Conservation (phyloP, 2,329 filamentous ascomycete species). For the Amylocarpus encephaloides region DNA sequence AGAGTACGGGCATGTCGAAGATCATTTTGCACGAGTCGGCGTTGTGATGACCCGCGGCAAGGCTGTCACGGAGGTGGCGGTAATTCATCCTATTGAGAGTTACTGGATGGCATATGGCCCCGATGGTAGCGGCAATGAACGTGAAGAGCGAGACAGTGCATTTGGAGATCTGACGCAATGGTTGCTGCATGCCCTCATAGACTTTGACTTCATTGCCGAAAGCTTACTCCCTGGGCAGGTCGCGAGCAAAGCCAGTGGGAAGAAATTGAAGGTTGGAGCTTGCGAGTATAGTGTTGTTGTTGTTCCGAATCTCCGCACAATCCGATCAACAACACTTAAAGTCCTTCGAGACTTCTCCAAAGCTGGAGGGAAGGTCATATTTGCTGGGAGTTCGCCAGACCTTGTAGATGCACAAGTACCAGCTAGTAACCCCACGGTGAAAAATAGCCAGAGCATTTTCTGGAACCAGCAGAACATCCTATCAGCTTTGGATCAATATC, state of each 20-base stretch:
- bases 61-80: constrained; percentile 28
- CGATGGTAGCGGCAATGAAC: constrained; percentile 24
- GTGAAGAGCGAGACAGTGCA: constrained; percentile 21
- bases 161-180: constrained; percentile 28
- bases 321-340: constrained; percentile 28
- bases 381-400: constrained; percentile 21
- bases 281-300: constrained; percentile 31
- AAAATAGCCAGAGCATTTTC: constrained; percentile 14
- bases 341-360: constrained; percentile 23
- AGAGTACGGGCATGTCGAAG: constrained; percentile 30
- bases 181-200: constrained; percentile 29
- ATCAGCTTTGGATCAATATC: constrained; percentile 18
- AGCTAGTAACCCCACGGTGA: constrained; percentile 7
- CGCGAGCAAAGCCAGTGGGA: constrained; percentile 1
- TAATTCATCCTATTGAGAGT: constrained; percentile 33
- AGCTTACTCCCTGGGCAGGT: constrained; percentile 26
- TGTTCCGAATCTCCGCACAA: constrained; percentile 30
- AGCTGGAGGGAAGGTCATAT: constrained; percentile 23
- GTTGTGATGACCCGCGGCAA: constrained; percentile 30
- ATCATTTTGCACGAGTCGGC: constrained; percentile 31
- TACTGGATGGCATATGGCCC: constrained; percentile 32
- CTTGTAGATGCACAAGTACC: constrained; percentile 23
- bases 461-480: constrained; percentile 23
- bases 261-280: constrained; percentile 23
- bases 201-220: constrained; percentile 33